Evolutionary conservation across 345 rosid species (phyloP), one percentile per base, ranked within the genome.

Genomic region (Cochlearia excelsa): DNA sequence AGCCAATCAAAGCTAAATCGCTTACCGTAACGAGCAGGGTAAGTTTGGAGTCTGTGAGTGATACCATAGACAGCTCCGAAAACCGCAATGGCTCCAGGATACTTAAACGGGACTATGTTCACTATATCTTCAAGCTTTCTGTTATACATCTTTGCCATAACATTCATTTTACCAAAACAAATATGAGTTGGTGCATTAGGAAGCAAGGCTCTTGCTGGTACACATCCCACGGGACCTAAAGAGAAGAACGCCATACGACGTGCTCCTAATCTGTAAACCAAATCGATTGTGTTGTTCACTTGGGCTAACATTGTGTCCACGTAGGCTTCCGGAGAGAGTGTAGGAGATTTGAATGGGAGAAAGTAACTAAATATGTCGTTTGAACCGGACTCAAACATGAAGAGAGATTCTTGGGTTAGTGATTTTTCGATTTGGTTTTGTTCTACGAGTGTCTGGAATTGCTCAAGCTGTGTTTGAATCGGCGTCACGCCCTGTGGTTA

Each of bases 381-480:
- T 1, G 86, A 86, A 39, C 90, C 90, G 2, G 87, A 80, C 57
- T 86, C 87, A 1, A 83, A 62, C 0, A 79, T 51, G 73, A 86
- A 75, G 3, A 83, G 49, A 31, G 87, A 81, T 28, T 75, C 67
- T 31, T 63, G 48, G 37, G 79, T 46, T 4, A 57, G 4, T 2
- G 27, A 31, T 42, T 61, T 72, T 4, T 76, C 54, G 6, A 84
- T 61, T 4, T 58, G 53, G 54, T 76, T 79, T 56, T 80, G 74
- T 0, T 74, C 57, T 26, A 77, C 74, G 4, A 83, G 70, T 35
- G 70, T 43, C 51, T 79, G 65, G 65, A 86, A 78, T 67, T 83
- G 86, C 4, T 59, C 69, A 35, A 81, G 64, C 55, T 86, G 87
- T 0, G 62, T 72, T 65, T 80, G 81, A 43, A 86, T 78, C 37